Percentiles rank a stretch among this genome's conserved stretches.
Evolutionary conservation across 83 land plant species (phyloP).

Genomic region (Diphasiastrum complanatum): DNA sequence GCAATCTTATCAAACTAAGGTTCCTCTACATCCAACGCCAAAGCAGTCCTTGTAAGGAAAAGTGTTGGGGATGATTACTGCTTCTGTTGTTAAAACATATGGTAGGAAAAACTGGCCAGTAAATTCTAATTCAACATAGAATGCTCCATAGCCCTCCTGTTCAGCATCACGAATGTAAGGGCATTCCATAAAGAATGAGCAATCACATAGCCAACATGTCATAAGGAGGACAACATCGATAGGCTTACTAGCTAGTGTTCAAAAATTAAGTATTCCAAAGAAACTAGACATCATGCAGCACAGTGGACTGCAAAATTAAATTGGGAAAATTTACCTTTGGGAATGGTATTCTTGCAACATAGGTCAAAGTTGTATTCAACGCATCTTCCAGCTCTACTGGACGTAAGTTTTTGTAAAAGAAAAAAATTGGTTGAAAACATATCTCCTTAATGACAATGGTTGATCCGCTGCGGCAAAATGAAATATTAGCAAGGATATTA

Average conservation of each 20-base stretch:
- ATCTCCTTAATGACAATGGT: slow-evolving; percentile 9
- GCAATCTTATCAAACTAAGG: slow-evolving; percentile 3
- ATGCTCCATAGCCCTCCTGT: slow-evolving; percentile 28
- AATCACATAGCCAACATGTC: no score
- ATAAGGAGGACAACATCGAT: no score
- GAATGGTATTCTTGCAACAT: not conserved
- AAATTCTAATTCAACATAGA: slow-evolving; percentile 21
- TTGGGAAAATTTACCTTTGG: slow-evolving; percentile 12
- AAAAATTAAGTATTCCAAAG: no score
- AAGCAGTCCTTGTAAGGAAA: slow-evolving; percentile 19
- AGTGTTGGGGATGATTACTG: slow-evolving; percentile 16
- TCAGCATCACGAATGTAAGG: no score
- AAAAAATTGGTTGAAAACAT: slow-evolving; percentile 23
- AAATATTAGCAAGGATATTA: not conserved
- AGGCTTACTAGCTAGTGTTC: no score
- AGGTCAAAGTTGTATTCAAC: not conserved
- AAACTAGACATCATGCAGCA: no score
- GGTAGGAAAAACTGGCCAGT: slow-evolving; percentile 4
- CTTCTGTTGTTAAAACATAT: slow-evolving; percentile 21
- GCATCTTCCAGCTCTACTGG: not conserved
- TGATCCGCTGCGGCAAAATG: slow-evolving; percentile 4
- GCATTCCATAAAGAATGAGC: no score
- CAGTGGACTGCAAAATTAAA: no score
- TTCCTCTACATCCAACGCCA: slow-evolving; percentile 5
- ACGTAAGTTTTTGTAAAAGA: not conserved